Evolutionary conservation across 1,139 yeast species (phyloP), one percentile per base, ranked within the genome.

Genomic region (Taiozyma sp.): DNA sequence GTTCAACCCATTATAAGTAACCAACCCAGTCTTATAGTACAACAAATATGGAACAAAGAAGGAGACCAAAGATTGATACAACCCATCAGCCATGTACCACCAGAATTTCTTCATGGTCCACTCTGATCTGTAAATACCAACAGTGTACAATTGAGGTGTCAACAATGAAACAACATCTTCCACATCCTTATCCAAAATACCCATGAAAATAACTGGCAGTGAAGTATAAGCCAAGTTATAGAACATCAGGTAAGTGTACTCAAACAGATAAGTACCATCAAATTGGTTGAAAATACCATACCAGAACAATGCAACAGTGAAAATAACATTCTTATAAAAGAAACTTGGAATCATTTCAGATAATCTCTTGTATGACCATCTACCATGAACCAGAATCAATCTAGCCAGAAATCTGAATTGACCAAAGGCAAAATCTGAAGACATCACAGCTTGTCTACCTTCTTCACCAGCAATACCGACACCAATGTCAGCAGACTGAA

Each of bases 381-480:
- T 80, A 41, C 99, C 99, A 71, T 93, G 99, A 29, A 89, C 95
- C 51, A 93, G 71, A 49, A 93, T 71, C 58, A 93, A 74, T 60
- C 91, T 78, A 0, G 89, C 79, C 64, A 93, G 68, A 64, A 79
- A 93, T 63, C 98, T 76, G 72, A 93, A 93, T 68, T 93, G 98
- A 14, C 97, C 99, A 67, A 93, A 74, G 3, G 97, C 98, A 70
- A 90, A 93, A 73, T 93, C 99, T 0, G 97, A 87, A 9, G 96
- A 86, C 99, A 93, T 93, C 11, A 85, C 98, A 14, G 99, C 99
- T 68, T 91, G 98, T 47, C 98, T 77, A 59, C 99, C 99, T 74
- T 93, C 99, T 70, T 89, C 96, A 67, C 99, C 99, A 45, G 97
- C 96, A 62, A 93, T 93, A 69, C 99, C 99, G 46, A 93, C 95